Evolutionary conservation across 2,329 filamentous ascomycete species (phyloP).

Genomic region (Diaporthe destruens): DNA sequence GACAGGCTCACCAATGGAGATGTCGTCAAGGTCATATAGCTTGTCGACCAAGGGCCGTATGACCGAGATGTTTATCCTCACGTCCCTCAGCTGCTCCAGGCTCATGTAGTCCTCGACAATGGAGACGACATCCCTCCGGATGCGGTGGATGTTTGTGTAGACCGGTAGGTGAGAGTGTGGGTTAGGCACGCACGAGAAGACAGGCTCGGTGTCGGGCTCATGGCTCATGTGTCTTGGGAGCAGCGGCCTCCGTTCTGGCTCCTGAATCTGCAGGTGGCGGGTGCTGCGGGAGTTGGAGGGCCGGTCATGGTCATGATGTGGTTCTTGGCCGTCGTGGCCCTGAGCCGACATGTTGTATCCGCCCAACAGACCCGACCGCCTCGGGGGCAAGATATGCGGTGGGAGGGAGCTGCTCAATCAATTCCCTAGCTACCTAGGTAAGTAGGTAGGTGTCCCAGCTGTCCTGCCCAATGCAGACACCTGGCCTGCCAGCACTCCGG

Average conservation of each 20-base stretch:
- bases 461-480: background rate
- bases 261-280: constrained; percentile 38
- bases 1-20: constrained; percentile 73
- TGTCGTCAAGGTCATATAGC: constrained; percentile 82
- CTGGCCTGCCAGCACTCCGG: background rate
- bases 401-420: no score
- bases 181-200: constrained; percentile 68
- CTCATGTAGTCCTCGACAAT: constrained; percentile 75
- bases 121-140: constrained; percentile 72
- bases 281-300: constrained; percentile 31
- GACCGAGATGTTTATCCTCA: constrained; percentile 84
- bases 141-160: constrained; percentile 82
- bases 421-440: no score
- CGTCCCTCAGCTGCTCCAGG: constrained; percentile 81
- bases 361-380: background rate
- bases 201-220: constrained; percentile 54
- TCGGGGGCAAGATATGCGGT: no score
- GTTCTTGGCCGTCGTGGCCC: constrained; percentile 4
- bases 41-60: constrained; percentile 87
- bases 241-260: constrained; percentile 52
- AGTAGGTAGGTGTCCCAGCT: no score
- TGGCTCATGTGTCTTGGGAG: constrained; percentile 54
- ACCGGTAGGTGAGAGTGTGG: constrained; percentile 75
- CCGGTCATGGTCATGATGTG: constrained; percentile 7
- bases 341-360: constrained; percentile 13